phyloP scores from a whole-genome alignment of 2,329 filamentous ascomycete species.

The Aspergillus chevalieri region DNA sequence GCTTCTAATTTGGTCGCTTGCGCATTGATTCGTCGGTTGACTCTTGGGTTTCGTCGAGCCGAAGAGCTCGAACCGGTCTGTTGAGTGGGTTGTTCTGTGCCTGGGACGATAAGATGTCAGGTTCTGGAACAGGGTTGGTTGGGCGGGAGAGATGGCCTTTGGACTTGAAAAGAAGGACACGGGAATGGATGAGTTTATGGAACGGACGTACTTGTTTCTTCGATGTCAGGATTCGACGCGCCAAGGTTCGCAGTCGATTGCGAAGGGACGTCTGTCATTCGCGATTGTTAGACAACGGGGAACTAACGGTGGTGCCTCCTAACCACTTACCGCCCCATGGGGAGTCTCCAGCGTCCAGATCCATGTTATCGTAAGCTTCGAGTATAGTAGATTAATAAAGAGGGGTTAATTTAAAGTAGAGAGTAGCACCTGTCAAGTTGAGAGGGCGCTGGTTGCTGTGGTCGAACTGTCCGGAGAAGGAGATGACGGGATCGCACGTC shows the following conservation, averaged over 20 bases:
- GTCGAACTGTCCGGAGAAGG: neutral
- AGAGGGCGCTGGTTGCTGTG: too few species aligned
- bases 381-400: neutral
- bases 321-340: constrained; percentile 44
- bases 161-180: constrained; percentile 1
- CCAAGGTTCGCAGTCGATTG: constrained; percentile 28
- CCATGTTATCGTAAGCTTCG: constrained; percentile 23
- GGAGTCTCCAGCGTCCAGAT: constrained; percentile 41
- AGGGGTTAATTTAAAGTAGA: neutral
- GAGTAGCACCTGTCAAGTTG: too few species aligned
- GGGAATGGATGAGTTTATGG: neutral
- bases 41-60: constrained; percentile 45
- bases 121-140: neutral
- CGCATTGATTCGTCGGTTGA: constrained; percentile 52
- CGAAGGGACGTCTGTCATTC: constrained; percentile 40
- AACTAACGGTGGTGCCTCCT: neutral
- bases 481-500: constrained; percentile 9
- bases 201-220: constrained; percentile 25
- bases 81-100: constrained; percentile 26
- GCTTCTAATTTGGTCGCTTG: constrained; percentile 59
- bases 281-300: neutral
- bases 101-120: constrained; percentile 9
- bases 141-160: neutral
- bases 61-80: constrained; percentile 37
- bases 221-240: constrained; percentile 20